phyloP scores from a whole-genome alignment of 306 rosid genomes.

The Corylus avellana region DNA sequence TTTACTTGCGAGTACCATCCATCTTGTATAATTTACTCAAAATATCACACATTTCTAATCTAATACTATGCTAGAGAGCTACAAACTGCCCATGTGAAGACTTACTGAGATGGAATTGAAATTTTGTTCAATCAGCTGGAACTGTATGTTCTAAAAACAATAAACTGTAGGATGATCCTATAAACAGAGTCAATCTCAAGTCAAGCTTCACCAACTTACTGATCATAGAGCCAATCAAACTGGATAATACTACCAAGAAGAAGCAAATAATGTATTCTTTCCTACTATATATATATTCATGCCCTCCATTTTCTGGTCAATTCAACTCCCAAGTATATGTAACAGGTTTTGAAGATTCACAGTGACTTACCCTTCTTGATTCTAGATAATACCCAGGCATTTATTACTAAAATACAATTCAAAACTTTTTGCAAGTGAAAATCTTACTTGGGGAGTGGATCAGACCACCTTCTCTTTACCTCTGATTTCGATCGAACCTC shows the following conservation, averaged over 20 bases:
- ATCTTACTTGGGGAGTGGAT: conserved; percentile 41
- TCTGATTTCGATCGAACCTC: conserved; percentile 80
- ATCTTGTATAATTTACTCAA: too few relatives aligned
- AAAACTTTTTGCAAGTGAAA: conserved; percentile 9
- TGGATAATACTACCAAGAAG: neutral
- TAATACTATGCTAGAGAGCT: too few relatives aligned
- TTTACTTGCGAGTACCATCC: neutral
- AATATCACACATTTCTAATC: too few relatives aligned
- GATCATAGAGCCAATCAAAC: too few relatives aligned
- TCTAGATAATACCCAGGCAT: conserved; percentile 25
- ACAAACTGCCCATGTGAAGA: too few relatives aligned
- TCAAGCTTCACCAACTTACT: too few relatives aligned
- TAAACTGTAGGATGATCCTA: too few relatives aligned
- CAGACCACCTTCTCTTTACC: conserved; percentile 81
- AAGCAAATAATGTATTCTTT: neutral
- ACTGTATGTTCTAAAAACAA: too few relatives aligned
- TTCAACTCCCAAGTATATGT: neutral
- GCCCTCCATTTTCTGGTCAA: neutral
- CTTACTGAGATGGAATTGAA: too few relatives aligned
- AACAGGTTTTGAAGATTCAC: neutral
- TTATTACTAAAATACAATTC: conserved; percentile 16
- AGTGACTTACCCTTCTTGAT: neutral
- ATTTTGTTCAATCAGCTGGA: too few relatives aligned
- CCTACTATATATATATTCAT: neutral
- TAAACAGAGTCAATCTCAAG: too few relatives aligned